Evolutionary conservation across 2,329 filamentous ascomycete species (phyloP).

Genomic region (Scopulariopsis brevicaulis): DNA sequence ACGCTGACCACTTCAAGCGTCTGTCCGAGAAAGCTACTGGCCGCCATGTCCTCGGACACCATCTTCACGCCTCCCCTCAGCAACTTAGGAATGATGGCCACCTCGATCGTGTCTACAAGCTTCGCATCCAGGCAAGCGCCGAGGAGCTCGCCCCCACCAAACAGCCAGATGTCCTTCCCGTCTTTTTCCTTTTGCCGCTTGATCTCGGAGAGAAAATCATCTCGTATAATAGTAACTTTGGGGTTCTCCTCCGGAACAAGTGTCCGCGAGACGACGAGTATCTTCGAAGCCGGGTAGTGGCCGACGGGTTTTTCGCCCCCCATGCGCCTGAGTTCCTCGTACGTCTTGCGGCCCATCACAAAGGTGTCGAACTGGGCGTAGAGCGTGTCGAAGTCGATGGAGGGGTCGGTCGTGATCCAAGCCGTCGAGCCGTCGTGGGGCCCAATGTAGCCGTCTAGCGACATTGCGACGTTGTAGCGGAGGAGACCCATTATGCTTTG

Average conservation of each 20-base stretch:
- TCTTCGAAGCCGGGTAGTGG: slow-evolving; percentile 8
- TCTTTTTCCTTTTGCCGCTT: slow-evolving; percentile 9
- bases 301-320: slow-evolving; percentile 12
- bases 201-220: slow-evolving; percentile 10
- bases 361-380: slow-evolving; percentile 18
- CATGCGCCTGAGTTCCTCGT: slow-evolving; percentile 14
- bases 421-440: slow-evolving; percentile 14
- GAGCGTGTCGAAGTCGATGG: slow-evolving; percentile 19
- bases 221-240: slow-evolving; percentile 13
- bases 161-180: slow-evolving; percentile 21
- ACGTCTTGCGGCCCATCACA: slow-evolving; percentile 24
- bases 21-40: not conserved
- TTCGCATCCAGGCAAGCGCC: slow-evolving; percentile 14
- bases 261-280: slow-evolving; percentile 16
- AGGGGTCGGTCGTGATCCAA: slow-evolving; percentile 19
- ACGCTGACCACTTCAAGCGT: not conserved
- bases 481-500: slow-evolving; percentile 10
- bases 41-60: not conserved
- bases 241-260: slow-evolving; percentile 9
- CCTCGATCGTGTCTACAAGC: slow-evolving; percentile 19
- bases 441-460: slow-evolving; percentile 23
- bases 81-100: slow-evolving; percentile 15
- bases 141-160: slow-evolving; percentile 20
- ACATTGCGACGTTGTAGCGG: slow-evolving; percentile 20
- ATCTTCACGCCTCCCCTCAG: slow-evolving; percentile 7